Base-by-base conservation (phyloP, 1,139 yeast genomes). In the Magnusiomyces clavatus region DNA sequence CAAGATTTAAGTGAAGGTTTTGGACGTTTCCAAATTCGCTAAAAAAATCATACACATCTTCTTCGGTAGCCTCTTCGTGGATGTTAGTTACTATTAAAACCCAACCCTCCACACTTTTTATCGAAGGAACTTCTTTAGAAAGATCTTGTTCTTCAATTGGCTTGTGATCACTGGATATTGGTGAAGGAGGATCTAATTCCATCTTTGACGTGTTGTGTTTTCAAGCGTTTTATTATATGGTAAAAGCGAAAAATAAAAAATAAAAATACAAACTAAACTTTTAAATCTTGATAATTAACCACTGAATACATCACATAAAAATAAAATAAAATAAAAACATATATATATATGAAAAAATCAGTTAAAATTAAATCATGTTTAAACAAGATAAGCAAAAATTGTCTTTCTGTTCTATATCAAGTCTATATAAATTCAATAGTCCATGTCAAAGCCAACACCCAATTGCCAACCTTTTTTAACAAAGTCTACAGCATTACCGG, bases 21-120 rank as follows among this genome's bases (percentile, higher is more conserved):
- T 63, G 63, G 3, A 75, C 68, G 11, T 59, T 60, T 1, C 77
- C 77, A 53, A 59, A 73, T 37, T 75, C 78, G 39, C 71, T 65
- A 56, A 74, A 74, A 35, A 63, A 61, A 52, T 75, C 78, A 8
- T 59, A 58, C 6, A 75, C 58, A 46, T 73, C 76, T 50, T 75
- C 78, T 51, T 75, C 79, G 10, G 72, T 61, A 3, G 74, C 71
- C 57, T 75, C 79, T 43, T 74, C 76, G 52, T 75, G 77, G 14
- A 75, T 54, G 46, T 73, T 73, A 0, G 70, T 63, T 6, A 67
- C 73, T 8, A 74, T 61, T 2, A 75, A 46, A 8, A 74, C 68
- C 68, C 74, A 75, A 20, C 78, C 79, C 58, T 73, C 77, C 1
- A 74, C 55, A 2, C 48, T 45, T 13, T 31, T 24, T 19, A 43